A percentile compares a stretch with the other conserved stretches of the same genome.
phyloP scores from a whole-genome alignment of 257 asterid species.

The Plantago major region DNA sequence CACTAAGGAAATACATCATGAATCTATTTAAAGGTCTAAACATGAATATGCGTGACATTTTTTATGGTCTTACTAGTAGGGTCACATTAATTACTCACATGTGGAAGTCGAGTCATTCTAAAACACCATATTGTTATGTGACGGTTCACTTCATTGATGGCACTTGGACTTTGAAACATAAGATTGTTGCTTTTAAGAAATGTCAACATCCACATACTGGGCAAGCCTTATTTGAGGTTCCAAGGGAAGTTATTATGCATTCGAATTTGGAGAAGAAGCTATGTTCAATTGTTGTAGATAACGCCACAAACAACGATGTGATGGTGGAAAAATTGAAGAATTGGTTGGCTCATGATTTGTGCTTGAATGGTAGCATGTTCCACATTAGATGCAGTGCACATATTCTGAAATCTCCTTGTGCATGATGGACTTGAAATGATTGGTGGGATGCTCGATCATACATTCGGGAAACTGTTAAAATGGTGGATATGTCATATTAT shows the following conservation, averaged over 20 bases:
- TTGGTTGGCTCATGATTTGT: background rate
- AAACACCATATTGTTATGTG: background rate
- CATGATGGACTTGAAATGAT: background rate
- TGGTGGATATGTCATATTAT: background rate
- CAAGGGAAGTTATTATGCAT: background rate
- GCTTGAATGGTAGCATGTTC: background rate
- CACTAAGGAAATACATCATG: too few species aligned
- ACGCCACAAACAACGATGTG: background rate
- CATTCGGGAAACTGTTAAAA: background rate
- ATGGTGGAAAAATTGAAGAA: background rate
- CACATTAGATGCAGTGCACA: background rate
- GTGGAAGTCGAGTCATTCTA: background rate
- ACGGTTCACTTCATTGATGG: background rate
- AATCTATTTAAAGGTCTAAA: background rate
- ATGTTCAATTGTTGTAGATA: background rate
- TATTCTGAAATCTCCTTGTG: background rate
- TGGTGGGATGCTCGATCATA: background rate
- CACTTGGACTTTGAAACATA: background rate
- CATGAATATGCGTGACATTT: background rate
- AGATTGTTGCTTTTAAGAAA: background rate
- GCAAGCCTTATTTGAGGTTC: background rate
- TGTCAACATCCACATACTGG: background rate
- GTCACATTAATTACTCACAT: background rate
- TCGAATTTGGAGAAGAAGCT: background rate
- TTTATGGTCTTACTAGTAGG: too few species aligned